Evolutionary conservation across 129 eudicot genomes (phyloP), one percentile per base, ranked within the genome.

Genomic region (Calendula officinalis): DNA sequence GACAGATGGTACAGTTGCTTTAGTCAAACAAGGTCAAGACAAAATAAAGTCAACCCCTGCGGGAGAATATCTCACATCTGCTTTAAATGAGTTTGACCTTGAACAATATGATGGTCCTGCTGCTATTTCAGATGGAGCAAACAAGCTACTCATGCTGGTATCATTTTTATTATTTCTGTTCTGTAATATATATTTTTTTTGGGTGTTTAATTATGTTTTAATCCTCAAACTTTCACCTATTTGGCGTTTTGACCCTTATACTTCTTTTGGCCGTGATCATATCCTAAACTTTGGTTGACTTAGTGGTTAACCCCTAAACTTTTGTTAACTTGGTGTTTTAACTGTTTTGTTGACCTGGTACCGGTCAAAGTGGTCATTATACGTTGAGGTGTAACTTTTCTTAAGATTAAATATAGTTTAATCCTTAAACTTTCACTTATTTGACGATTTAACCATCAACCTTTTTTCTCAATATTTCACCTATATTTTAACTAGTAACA

Each of bases 141-240:
- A 92, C 76, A 92, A 92, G 79, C 85, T 92, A 57, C 81, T 92
- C 68, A 92, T 92, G 99, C 82, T 92, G 95, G 99, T 92, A 88
- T 17, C 68, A 13, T 62, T 67, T 33, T 8, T 66, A n/a, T 34
- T 30, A 34, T 3, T 73, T 48, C 39, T 34, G 41, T 13, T 49
- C 2, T 61, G 57, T 6, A 50, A 38, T 50, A 22, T 6, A n/a
- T 22, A 53, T 4, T 15, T 39, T 12, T 50, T 15, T 40, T 7
- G 30, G 30, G 30, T 34, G 43, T 30, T 67, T 41, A 41, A 14
- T 5, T 39, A 39, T 38, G 30, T 27, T 47, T 15, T 8, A 22
- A 22, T 22, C 30, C 30, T 22, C 2, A 1, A 22, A 22, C 30
- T 22, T 22, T 41, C 38, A 46, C 54, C 17, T 32, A 40, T 65